phyloP scores from a whole-genome alignment of 805 yeast genomes.

The Naumovozyma dairenensis region DNA sequence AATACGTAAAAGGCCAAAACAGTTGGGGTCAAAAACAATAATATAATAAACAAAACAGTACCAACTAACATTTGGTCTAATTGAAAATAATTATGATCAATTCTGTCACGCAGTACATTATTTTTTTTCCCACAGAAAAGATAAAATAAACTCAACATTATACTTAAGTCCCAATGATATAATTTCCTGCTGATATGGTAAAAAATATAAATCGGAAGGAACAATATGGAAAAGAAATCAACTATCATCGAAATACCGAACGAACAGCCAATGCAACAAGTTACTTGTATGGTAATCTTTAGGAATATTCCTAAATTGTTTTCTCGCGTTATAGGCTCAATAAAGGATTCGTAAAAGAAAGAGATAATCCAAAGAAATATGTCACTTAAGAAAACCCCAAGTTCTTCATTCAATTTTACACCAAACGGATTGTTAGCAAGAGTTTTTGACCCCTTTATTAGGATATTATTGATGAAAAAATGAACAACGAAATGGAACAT shows the following conservation, averaged over 20 bases:
- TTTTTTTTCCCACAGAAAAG: constrained; percentile 84
- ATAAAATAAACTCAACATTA: constrained; percentile 65
- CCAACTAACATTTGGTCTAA: constrained; percentile 83
- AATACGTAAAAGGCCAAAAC: constrained; percentile 72
- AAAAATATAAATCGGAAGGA: constrained; percentile 67
- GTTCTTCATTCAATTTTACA: constrained; percentile 76
- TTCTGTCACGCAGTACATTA: constrained; percentile 73
- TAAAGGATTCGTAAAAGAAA: constrained; percentile 40
- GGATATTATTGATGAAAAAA: constrained; percentile 30
- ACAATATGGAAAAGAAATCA: constrained; percentile 53
- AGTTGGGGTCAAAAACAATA: constrained; percentile 76
- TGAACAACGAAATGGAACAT: constrained; percentile 23
- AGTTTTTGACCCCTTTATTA: constrained; percentile 50
- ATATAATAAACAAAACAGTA: constrained; percentile 73
- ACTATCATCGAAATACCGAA: constrained; percentile 55
- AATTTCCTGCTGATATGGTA: constrained; percentile 71
- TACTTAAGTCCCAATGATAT: constrained; percentile 62
- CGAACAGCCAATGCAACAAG: constrained; percentile 53
- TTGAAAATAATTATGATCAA: constrained; percentile 77
- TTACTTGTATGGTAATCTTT: constrained; percentile 29
- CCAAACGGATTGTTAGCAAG: constrained; percentile 90
- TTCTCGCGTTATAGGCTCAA: constrained; percentile 15
- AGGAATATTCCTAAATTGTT: constrained; percentile 25
- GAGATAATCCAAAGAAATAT: constrained; percentile 75
- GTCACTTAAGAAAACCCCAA: constrained; percentile 79